Evolutionary conservation across 805 yeast species (phyloP).

Genomic region (Wickerhamomyces rabaulensis): DNA sequence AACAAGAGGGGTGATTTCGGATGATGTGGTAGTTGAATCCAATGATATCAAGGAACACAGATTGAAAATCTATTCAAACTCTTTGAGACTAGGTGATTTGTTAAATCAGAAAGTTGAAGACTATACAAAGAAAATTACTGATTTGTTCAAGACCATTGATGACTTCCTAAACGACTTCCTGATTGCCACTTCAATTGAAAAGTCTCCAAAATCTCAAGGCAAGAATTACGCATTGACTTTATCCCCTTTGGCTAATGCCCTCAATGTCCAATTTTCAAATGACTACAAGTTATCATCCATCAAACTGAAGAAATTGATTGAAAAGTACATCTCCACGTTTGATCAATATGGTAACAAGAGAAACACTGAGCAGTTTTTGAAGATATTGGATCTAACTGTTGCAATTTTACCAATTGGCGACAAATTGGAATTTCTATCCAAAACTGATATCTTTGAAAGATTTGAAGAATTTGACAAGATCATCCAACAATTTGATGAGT

Average conservation of each 20-base stretch:
- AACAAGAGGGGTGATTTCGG: slow-evolving; percentile 33
- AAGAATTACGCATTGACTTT: slow-evolving; percentile 37
- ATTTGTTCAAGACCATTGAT: slow-evolving; percentile 24
- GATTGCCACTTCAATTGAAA: slow-evolving; percentile 26
- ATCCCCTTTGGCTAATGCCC: slow-evolving; percentile 55
- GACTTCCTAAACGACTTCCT: slow-evolving; percentile 32
- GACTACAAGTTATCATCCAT: slow-evolving; percentile 42
- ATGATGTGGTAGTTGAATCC: slow-evolving; percentile 17
- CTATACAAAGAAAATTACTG: slow-evolving; percentile 7
- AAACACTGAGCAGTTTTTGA: slow-evolving; percentile 22
- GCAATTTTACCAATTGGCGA: slow-evolving; percentile 45
- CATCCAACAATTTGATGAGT: slow-evolving; percentile 29
- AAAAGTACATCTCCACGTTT: slow-evolving; percentile 19
- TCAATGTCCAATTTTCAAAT: slow-evolving; percentile 49
- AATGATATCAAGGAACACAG: slow-evolving; percentile 5
- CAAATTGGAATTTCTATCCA: slow-evolving; percentile 34
- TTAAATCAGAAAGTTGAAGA: slow-evolving; percentile 8
- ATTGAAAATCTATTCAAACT: slow-evolving; percentile 13
- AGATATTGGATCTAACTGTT: slow-evolving; percentile 39
- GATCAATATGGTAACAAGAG: slow-evolving; percentile 18
- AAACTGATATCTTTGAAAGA: slow-evolving; percentile 31
- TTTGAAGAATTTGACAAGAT: slow-evolving; percentile 27
- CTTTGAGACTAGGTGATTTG: slow-evolving; percentile 11
- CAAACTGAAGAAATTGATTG: slow-evolving; percentile 32
- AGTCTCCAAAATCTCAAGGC: slow-evolving; percentile 12